These are phyloP conservation scores for Phytophthora cryptogea DNA, from an alignment of 352 stramenopile genomes.

Conservation along the genomic window DNA sequence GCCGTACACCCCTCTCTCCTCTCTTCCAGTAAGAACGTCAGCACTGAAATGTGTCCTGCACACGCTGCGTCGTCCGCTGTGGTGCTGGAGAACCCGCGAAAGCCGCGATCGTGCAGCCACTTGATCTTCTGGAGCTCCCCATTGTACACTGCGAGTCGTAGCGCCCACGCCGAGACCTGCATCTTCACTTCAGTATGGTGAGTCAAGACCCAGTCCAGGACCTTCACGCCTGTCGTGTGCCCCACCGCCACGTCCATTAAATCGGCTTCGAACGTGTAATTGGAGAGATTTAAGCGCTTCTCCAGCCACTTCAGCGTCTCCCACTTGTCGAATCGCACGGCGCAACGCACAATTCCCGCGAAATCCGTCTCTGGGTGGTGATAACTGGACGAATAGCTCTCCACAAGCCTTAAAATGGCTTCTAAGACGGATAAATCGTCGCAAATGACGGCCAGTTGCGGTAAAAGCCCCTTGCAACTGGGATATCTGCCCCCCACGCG, in stretches of 20 bases:
- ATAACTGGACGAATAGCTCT: conserved; percentile 14
- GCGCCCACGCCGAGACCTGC: conserved; percentile 30
- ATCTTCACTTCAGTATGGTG: conserved; percentile 7
- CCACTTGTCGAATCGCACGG: conserved; percentile 34
- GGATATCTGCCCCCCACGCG: conserved; percentile 36
- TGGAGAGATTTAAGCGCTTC: conserved; percentile 15
- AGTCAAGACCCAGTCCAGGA: conserved; percentile 34
- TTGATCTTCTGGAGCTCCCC: conserved; percentile 34
- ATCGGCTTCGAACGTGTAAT: conserved; percentile 31
- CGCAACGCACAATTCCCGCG: conserved; percentile 29
- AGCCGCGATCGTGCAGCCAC: conserved; percentile 34
- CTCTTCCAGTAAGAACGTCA: conserved; percentile 50
- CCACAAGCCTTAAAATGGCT: conserved; percentile 17
- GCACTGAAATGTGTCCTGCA: conserved; percentile 42
- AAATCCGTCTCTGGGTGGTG: conserved; percentile 30
- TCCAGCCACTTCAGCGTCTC: conserved; percentile 32
- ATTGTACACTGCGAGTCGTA: conserved; percentile 31
- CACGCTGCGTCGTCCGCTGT: conserved; percentile 34
- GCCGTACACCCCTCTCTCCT: conserved; percentile 41
- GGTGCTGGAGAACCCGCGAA: conserved; percentile 29
- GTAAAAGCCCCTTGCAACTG: conserved; percentile 20
- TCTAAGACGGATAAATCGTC: conserved; percentile 24
- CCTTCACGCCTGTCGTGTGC: conserved; percentile 20
- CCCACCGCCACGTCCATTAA: conserved; percentile 41
- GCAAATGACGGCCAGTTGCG: conserved; percentile 37